phyloP scores from a whole-genome alignment of 2,329 filamentous ascomycete genomes.

The Monosporascus cannonballus region DNA sequence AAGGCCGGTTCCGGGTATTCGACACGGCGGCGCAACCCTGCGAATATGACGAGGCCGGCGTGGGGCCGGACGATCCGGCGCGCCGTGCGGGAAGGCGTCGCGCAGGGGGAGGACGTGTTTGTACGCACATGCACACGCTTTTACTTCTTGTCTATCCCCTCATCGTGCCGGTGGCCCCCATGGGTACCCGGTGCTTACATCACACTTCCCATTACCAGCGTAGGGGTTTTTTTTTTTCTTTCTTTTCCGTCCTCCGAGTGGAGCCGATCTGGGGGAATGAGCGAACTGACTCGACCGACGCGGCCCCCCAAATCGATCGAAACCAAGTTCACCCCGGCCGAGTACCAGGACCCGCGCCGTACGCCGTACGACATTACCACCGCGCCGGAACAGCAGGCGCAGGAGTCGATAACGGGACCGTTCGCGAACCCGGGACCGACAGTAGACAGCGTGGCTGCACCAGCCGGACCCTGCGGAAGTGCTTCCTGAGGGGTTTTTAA shows the following conservation, averaged over 20 bases:
- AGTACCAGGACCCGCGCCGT: slow-evolving; percentile 52
- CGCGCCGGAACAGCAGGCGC: slow-evolving; percentile 58
- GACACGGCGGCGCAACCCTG: slow-evolving; percentile 75
- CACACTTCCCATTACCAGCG: not conserved
- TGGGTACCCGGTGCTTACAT: too few species aligned
- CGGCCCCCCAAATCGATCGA: slow-evolving; percentile 48
- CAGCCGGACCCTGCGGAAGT: slow-evolving; percentile 30
- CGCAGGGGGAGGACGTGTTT: slow-evolving; percentile 56
- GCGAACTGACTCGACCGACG: slow-evolving; percentile 6
- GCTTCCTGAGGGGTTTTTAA: too few species aligned
- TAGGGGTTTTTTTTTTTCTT: not conserved
- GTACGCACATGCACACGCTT: slow-evolving; percentile 33
- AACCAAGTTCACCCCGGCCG: slow-evolving; percentile 71
- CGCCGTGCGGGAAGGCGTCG: slow-evolving; percentile 52
- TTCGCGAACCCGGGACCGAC: slow-evolving; percentile 52
- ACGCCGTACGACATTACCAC: slow-evolving; percentile 57
- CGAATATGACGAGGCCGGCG: slow-evolving; percentile 69
- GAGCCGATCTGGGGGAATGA: not conserved
- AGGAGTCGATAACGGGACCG: slow-evolving; percentile 61
- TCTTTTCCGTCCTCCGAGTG: not conserved
- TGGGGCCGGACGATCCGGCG: slow-evolving; percentile 62
- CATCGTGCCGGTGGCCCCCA: too few species aligned
- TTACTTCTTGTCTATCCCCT: not conserved
- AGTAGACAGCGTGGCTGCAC: slow-evolving; percentile 70
- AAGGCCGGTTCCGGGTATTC: slow-evolving; percentile 61